Evolutionary conservation across 176 grass and related monocot genomes (phyloP).

Genomic region (Raddia distichophylla): DNA sequence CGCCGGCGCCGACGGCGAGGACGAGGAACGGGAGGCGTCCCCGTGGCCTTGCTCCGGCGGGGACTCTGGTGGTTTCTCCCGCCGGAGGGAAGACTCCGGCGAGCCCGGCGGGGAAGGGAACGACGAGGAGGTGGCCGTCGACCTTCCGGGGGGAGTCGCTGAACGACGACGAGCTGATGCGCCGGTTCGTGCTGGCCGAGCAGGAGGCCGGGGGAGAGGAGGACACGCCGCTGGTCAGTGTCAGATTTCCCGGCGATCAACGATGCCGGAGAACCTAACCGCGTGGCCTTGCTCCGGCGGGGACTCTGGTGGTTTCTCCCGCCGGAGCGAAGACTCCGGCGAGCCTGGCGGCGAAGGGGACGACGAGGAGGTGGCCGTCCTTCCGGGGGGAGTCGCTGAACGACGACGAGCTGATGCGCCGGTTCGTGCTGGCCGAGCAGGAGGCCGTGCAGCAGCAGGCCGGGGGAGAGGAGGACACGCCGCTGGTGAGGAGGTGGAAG

Average conservation of each 20-base stretch:
- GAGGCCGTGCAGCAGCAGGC: slow-evolving; percentile 39
- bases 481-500: slow-evolving; percentile 30
- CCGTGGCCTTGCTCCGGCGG: neutral
- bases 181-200: slow-evolving; percentile 54
- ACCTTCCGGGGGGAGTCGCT: slow-evolving; percentile 42
- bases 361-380: slow-evolving; percentile 26
- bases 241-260: too few relatives aligned
- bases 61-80: neutral
- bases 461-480: slow-evolving; percentile 39
- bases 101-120: neutral
- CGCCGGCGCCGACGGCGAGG: slow-evolving; percentile 40
- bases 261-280: too few relatives aligned
- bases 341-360: neutral
- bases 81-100: neutral
- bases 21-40: neutral
- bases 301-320: neutral
- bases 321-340: neutral
- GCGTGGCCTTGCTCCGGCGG: neutral
- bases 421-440: slow-evolving; percentile 57
- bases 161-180: slow-evolving; percentile 43
- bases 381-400: slow-evolving; percentile 44
- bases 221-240: slow-evolving; percentile 1
- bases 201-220: slow-evolving; percentile 52
- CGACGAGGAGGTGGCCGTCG: slow-evolving; percentile 30
- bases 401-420: slow-evolving; percentile 44